These are phyloP conservation scores for Tylopilus sp. DNA, from an alignment of 768 basidiomycete species.

Conservation along the genomic window DNA sequence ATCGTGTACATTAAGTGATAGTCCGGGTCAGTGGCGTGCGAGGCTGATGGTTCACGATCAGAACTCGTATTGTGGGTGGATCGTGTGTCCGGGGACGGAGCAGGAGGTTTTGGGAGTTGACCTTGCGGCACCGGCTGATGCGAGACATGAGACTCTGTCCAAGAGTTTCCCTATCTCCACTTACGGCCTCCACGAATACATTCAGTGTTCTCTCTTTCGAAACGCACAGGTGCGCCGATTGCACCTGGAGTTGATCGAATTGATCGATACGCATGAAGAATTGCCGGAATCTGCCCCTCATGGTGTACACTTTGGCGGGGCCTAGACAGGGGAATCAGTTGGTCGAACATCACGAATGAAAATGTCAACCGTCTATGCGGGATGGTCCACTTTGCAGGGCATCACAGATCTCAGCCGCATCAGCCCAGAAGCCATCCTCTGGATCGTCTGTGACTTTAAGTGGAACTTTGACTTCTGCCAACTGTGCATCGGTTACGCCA, in stretches of 20 bases:
- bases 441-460: constrained; percentile 45
- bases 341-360: not conserved
- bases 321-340: constrained; percentile 35
- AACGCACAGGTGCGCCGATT: constrained; percentile 56
- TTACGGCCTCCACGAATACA: constrained; percentile 57
- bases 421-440: constrained; percentile 66
- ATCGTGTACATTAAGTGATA: constrained; percentile 8
- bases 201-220: constrained; percentile 52
- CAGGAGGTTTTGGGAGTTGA: constrained; percentile 24
- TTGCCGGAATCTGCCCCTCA: constrained; percentile 67
- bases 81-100: constrained; percentile 4
- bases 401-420: constrained; percentile 58
- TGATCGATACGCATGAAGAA: constrained; percentile 60
- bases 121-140: constrained; percentile 26
- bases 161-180: constrained; percentile 14
- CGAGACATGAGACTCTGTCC: constrained; percentile 7
- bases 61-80: constrained; percentile 16
- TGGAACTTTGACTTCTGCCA: constrained; percentile 66
- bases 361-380: constrained; percentile 61
- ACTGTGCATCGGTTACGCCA: constrained; percentile 49
- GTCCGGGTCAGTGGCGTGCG: not conserved
- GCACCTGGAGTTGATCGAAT: constrained; percentile 46
- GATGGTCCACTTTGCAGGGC: constrained; percentile 59
- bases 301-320: constrained; percentile 63
- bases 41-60: constrained; percentile 14